Evolutionary conservation across 2,329 filamentous ascomycete genomes (phyloP).

Genomic region (Torrubiella hemipterigena): DNA sequence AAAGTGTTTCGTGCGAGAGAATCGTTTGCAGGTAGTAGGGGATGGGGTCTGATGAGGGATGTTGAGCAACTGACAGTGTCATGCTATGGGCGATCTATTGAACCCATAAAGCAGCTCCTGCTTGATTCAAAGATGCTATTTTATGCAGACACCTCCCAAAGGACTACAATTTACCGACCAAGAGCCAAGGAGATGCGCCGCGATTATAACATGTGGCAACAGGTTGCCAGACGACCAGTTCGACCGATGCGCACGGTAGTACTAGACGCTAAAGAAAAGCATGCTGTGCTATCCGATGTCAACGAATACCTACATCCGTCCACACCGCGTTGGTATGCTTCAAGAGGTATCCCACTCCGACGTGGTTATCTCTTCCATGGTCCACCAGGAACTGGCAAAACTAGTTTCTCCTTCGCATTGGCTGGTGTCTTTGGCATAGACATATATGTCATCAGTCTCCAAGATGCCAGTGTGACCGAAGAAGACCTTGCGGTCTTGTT

Average conservation of each 20-base stretch:
- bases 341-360: slow-evolving; percentile 62
- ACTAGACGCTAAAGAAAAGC: slow-evolving; percentile 55
- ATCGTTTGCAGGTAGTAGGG: slow-evolving; percentile 19
- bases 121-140: slow-evolving; percentile 40
- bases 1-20: slow-evolving; percentile 33
- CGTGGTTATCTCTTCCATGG: slow-evolving; percentile 70
- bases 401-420: slow-evolving; percentile 52
- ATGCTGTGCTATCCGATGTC: slow-evolving; percentile 55
- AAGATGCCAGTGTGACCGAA: slow-evolving; percentile 49
- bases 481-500: slow-evolving; percentile 49
- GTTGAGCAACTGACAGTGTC: slow-evolving; percentile 40
- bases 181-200: slow-evolving; percentile 31
- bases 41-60: slow-evolving; percentile 31
- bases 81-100: slow-evolving; percentile 38
- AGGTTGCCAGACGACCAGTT: slow-evolving; percentile 50
- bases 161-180: slow-evolving; percentile 46
- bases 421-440: slow-evolving; percentile 55
- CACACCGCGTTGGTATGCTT: slow-evolving; percentile 62
- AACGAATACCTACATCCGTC: slow-evolving; percentile 66
- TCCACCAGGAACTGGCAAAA: slow-evolving; percentile 64
- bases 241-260: slow-evolving; percentile 66
- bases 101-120: slow-evolving; percentile 44
- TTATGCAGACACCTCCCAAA: slow-evolving; percentile 39
- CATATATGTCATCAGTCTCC: slow-evolving; percentile 48
- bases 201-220: slow-evolving; percentile 37